Base-by-base conservation (phyloP, 441 rosid species). In the Aquilaria agallochum region DNA sequence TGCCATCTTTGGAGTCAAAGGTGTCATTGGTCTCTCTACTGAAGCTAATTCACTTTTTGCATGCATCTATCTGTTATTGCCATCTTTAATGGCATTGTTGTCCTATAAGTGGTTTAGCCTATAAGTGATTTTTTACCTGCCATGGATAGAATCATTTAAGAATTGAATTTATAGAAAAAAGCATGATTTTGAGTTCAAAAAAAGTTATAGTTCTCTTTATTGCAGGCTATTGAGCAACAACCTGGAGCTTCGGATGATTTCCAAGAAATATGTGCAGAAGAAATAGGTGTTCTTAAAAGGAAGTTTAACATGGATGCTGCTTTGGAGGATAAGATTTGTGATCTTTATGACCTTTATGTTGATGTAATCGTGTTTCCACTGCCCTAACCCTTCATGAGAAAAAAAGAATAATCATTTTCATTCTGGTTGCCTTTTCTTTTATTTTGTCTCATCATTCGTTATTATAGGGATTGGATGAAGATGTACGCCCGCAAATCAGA, bases 251-350 rank as follows among this genome's bases (percentile, higher is more conserved):
- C 95, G 51, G 90, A 87, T 70, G 97, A 83, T 72, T 82, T 86
- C 73, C 90, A 83, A 68, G 97, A 84, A 71, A 59, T 8, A 55
- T 78, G 70, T 59, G 31, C 78, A 40, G 80, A 78, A 60, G 84
- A 65, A 67, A 88, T 79, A 72, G 77, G 76, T 65, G 63, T 68
- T 50, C 48, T 63, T 31, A 80, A 78, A 70, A 82, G 75, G 70
- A 92, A 80, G 68, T 78, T 80, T 63, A 78, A 79, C 72, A 84
- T 95, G 89, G 97, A 92, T 63, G 62, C 79, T 15, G 77, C 76
- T 36, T 50, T 89, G 82, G 98, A 95, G 85, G 96, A 92, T 71
- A 95, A 80, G 80, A 74, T 95, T 71, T 89, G 97, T 80, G 95
- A 86, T 67, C 97, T 92, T 58, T 92, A 95, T 80, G 99, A 95